Conservation (phyloP, 805 yeast genomes). For the Schwanniomyces vanrijiae region DNA sequence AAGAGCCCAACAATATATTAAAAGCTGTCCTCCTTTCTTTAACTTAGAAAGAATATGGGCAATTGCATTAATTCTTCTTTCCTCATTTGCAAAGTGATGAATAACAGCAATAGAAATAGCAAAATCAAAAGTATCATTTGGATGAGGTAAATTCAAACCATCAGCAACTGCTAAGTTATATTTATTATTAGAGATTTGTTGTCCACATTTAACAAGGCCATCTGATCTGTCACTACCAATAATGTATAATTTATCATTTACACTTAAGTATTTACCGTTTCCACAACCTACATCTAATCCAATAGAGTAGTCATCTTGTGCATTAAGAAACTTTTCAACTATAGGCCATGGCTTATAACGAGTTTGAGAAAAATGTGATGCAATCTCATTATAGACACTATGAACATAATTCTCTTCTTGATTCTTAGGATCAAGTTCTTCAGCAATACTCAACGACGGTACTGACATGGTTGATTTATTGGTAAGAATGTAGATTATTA, state of each 20-base stretch:
- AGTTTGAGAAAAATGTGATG: conserved; percentile 89
- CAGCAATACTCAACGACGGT: conserved; percentile 22
- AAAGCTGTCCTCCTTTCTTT: conserved; percentile 59
- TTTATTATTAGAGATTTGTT: conserved; percentile 32
- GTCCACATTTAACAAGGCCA: conserved; percentile 67
- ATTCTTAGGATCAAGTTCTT: conserved; percentile 42
- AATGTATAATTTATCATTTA: conserved; percentile 66
- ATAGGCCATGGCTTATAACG: conserved; percentile 98
- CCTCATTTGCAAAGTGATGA: conserved; percentile 89
- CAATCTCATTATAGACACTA: conserved; percentile 89
- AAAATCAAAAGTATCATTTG: conserved; percentile 56
- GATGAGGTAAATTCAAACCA: conserved; percentile 58
- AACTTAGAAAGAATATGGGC: conserved; percentile 62
- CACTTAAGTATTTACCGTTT: conserved; percentile 84
- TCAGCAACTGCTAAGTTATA: conserved; percentile 76
- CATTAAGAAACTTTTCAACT: conserved; percentile 66
- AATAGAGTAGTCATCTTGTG: conserved; percentile 52
- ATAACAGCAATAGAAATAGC: conserved; percentile 95
- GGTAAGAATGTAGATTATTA: not conserved
- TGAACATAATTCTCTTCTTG: conserved; percentile 84
- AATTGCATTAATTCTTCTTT: conserved; percentile 77
- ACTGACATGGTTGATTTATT: conserved; percentile 20
- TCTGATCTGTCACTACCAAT: conserved; percentile 76
- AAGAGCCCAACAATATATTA: conserved; percentile 95
- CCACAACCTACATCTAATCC: conserved; percentile 98